Conservation (phyloP, 2,329 filamentous ascomycete genomes). For the Diaporthe destruens region DNA sequence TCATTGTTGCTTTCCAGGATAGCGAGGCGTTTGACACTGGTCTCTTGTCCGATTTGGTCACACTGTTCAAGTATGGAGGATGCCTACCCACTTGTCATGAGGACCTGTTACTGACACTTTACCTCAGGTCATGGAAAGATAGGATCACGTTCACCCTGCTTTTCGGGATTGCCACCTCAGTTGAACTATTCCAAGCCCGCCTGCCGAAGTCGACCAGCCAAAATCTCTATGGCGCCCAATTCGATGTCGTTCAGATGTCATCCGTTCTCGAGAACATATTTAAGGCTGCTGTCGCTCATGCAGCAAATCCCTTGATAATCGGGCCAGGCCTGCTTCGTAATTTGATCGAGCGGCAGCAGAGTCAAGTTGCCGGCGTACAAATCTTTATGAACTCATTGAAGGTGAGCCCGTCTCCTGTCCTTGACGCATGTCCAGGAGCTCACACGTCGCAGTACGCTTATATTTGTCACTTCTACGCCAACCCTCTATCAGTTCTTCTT, state of each 20-base stretch:
- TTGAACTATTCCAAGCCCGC: slow-evolving; percentile 82
- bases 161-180: slow-evolving; percentile 84
- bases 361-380: slow-evolving; percentile 82
- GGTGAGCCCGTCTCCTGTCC: slow-evolving; percentile 54
- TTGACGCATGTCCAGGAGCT: slow-evolving; percentile 39
- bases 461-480: slow-evolving; percentile 89
- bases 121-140: slow-evolving; percentile 72
- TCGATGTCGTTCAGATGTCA: slow-evolving; percentile 80
- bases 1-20: slow-evolving; percentile 82
- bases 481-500: slow-evolving; percentile 76
- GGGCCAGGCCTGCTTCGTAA: slow-evolving; percentile 73
- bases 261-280: slow-evolving; percentile 81
- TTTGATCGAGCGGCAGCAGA: slow-evolving; percentile 78
- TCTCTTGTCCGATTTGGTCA: slow-evolving; percentile 78
- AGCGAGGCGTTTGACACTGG: slow-evolving; percentile 83
- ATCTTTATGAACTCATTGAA: slow-evolving; percentile 78
- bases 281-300: slow-evolving; percentile 71
- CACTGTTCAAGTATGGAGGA: slow-evolving; percentile 72
- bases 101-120: slow-evolving; percentile 48
- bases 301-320: slow-evolving; percentile 69
- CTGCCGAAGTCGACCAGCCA: slow-evolving; percentile 77
- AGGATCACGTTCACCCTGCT: slow-evolving; percentile 82
- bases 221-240: slow-evolving; percentile 77
- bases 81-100: neutral
- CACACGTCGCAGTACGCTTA: slow-evolving; percentile 74